Evolutionary conservation across 1,284 basidiomycete genomes (phyloP).

Genomic region (Papiliotrema fonsecae): DNA sequence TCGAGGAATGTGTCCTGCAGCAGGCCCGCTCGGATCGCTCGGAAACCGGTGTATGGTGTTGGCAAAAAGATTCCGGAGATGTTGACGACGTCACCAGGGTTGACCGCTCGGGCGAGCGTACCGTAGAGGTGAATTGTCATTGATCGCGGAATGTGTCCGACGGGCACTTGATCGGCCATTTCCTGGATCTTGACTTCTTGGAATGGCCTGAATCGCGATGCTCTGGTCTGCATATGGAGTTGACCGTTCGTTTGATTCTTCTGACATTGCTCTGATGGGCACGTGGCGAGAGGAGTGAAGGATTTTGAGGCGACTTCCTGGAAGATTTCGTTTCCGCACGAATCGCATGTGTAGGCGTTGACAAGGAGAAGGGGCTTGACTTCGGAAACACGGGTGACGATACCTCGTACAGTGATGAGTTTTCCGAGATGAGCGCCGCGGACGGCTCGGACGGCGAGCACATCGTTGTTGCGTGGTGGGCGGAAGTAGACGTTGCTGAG

Average conservation of each 20-base stretch:
- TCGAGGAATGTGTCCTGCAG: constrained; percentile 97
- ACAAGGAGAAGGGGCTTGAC: constrained; percentile 96
- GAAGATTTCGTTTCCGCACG: constrained; percentile 97
- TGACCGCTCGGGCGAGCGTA: constrained; percentile 81
- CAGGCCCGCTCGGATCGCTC: constrained; percentile 86
- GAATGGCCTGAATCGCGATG: constrained; percentile 95
- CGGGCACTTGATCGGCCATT: constrained; percentile 99
- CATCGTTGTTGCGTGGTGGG: constrained; percentile 63
- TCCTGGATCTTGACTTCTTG: constrained; percentile 99
- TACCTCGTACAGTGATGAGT: constrained; percentile 92
- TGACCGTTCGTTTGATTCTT: constrained; percentile 84
- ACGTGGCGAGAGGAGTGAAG: constrained; percentile 83
- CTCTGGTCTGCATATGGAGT: constrained; percentile 97
- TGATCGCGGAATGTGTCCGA: constrained; percentile 96
- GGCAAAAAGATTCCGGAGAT: constrained; percentile 84
- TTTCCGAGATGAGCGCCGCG: constrained; percentile 79
- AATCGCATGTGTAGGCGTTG: constrained; percentile 97
- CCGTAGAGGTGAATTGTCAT: constrained; percentile 96
- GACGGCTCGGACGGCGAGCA: constrained; percentile 85
- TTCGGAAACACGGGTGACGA: constrained; percentile 97
- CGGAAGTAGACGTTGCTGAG: constrained; percentile 87
- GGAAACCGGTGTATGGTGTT: constrained; percentile 83
- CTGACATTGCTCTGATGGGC: constrained; percentile 77
- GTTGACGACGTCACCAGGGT: constrained; percentile 92
- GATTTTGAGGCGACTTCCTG: constrained; percentile 93